These are phyloP conservation scores for Triangularia setosa DNA, from an alignment of 2,329 filamentous ascomycete species.

Conservation along the genomic window DNA sequence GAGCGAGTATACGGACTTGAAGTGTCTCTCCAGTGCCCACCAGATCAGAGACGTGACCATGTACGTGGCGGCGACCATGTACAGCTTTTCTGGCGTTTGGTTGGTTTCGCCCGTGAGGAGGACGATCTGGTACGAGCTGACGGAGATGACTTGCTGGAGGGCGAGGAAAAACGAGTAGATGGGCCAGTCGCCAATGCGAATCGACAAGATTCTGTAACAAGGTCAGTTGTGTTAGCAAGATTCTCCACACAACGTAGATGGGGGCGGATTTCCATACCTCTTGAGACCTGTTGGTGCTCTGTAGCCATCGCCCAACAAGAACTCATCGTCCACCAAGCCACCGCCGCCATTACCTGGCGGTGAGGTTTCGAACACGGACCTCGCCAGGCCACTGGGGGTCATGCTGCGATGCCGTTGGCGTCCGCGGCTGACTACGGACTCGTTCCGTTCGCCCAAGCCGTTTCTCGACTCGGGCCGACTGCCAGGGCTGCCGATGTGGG, in stretches of 20 bases:
- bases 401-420: conserved; percentile 25
- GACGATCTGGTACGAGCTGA: conserved; percentile 65
- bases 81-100: conserved; percentile 55
- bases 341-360: conserved; percentile 23
- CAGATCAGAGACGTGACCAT: conserved; percentile 54
- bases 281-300: conserved; percentile 53
- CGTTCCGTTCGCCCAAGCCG: conserved; percentile 17
- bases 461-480: conserved; percentile 23
- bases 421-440: conserved; percentile 25
- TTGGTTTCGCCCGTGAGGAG: conserved; percentile 61
- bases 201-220: conserved; percentile 37
- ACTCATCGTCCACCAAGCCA: conserved; percentile 33
- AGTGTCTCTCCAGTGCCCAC: conserved; percentile 59
- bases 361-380: conserved; percentile 30
- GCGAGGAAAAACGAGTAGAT: conserved; percentile 59
- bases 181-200: conserved; percentile 60
- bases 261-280: conserved; percentile 35
- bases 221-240: neutral
- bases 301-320: conserved; percentile 39
- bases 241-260: neutral
- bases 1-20: conserved; percentile 55
- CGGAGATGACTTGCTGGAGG: conserved; percentile 59
- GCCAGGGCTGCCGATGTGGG: conserved; percentile 25
- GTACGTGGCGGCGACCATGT: conserved; percentile 58
- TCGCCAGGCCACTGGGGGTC: conserved; percentile 24